These are phyloP conservation scores for Candida easanensis DNA, from an alignment of 805 yeast genomes.

Conservation along the genomic window DNA sequence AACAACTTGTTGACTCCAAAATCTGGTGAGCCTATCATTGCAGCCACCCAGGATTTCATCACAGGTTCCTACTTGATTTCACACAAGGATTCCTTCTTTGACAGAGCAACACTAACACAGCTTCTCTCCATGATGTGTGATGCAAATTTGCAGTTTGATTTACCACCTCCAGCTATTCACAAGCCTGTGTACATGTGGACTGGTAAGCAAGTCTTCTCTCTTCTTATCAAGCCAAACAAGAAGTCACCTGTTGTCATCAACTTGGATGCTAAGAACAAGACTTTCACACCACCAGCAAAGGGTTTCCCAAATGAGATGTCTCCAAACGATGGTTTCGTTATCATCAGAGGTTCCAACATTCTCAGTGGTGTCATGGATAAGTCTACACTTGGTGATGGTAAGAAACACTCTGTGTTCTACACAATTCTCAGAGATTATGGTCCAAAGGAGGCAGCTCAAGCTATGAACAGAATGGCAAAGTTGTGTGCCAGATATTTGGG, in stretches of 20 bases:
- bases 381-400: slow-evolving; percentile 95
- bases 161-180: slow-evolving; percentile 92
- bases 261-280: slow-evolving; percentile 91
- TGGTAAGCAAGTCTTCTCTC: slow-evolving; percentile 91
- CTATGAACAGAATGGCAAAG: slow-evolving; percentile 99
- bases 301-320: slow-evolving; percentile 91
- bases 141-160: slow-evolving; percentile 79
- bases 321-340: slow-evolving; percentile 91
- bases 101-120: slow-evolving; percentile 80
- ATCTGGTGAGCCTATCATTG: slow-evolving; percentile 98
- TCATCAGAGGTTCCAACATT: slow-evolving; percentile 85
- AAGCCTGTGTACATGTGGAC: slow-evolving; percentile 94
- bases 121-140: slow-evolving; percentile 94
- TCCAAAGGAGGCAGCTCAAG: slow-evolving; percentile 90
- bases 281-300: slow-evolving; percentile 71
- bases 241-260: slow-evolving; percentile 79
- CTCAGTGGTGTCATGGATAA: slow-evolving; percentile 97
- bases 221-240: slow-evolving; percentile 80
- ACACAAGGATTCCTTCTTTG: slow-evolving; percentile 89
- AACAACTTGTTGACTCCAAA: slow-evolving; percentile 93
- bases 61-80: slow-evolving; percentile 93
- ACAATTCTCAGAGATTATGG: slow-evolving; percentile 95
- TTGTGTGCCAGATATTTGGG: slow-evolving; percentile 94
- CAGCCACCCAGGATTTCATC: slow-evolving; percentile 98
- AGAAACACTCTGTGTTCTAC: slow-evolving; percentile 93